Base-by-base conservation (phyloP, 805 yeast species). In the Zygoascus tannicola region DNA sequence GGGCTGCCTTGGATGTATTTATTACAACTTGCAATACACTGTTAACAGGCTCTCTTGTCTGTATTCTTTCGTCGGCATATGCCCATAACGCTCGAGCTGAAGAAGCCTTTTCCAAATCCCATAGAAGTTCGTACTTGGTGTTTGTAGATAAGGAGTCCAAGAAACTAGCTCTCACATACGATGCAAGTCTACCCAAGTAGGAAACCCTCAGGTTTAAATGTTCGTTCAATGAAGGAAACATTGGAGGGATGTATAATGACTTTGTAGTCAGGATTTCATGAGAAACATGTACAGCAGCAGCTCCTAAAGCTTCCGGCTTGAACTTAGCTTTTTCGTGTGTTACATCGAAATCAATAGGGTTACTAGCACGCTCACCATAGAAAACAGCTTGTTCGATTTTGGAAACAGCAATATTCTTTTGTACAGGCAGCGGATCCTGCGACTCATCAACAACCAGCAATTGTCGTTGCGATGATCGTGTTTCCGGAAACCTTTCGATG, bases 311-410 rank as follows among this genome's bases (percentile, higher is more conserved):
- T 1, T 58, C 54, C 1, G 59, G 47, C 22, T 71, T 70, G 44
- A 77, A 62, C 5, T 70, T 69, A 3, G 75, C 62, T 12, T 68
- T 72, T 2, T 58, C 54, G 32, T 51, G 44, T n/a, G 62, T 71
- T 56, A 60, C 67, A 8, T 26, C 30, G 49, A 78, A 75, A 20
- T 69, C 68, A 16, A 78, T 57, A 4, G 80, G 79, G 8, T 39
- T 42, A 5, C 30, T 28, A 16, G 59, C 55, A 1, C 56, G 54
- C 4, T 63, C 51, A 7, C 58, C 62, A 49, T 76, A 83, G 54
- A 80, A 81, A 1, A 88, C 75, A 0, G 88, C 95, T 61, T 88
- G 97, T 51, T 82, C 92, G 19, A 90, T 75, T 53, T 80, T 88
- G 0, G 85, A 74, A 56, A 80, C 80, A 28, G 84, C 67, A 38